Evolutionary conservation across 2,329 filamentous ascomycete genomes (phyloP), one percentile per base, ranked within the genome.

Genomic region (Colletotrichum filicis): DNA sequence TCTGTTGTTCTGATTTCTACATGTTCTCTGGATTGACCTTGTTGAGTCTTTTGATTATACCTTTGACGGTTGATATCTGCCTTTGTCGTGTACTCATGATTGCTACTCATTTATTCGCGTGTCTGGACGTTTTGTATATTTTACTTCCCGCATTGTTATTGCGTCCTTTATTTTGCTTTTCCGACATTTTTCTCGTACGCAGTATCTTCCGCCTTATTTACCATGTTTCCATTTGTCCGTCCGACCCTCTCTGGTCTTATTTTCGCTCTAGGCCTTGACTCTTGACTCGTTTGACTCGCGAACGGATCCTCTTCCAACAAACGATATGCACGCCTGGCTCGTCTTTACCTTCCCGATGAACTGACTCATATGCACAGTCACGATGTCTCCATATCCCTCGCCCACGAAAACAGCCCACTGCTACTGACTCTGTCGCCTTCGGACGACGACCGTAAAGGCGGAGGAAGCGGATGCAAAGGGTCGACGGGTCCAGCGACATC

Each of bases 331-430:
- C 37, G 52, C 66, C 37, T 59, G 56, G 57, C 24, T 56, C 56
- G 71, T 59, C 55, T 49, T 66, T 42, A 35, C 35, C 49, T 58
- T 52, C 62, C 42, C 32, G 12, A 52, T 46, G 28, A 37, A 72
- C 71, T 67, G 68, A 66, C 68, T 70, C 71, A 66, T 71, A 63
- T 35, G 57, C 57, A 55, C 59, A 88, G 87, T 26, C 80, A 85
- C 74, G 87, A 89, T 72, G 80, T 85, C 19, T 82, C 82, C 22
- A 87, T 89, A 71, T 84, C 87, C 2, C 77, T 88, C 24, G 84
- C 86, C 1, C 85, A 87, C 74, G 86, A 89, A 67, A 81, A 80
- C 4, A 76, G 82, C 9, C 85, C 86, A 1, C 79, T 80, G 30
- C 83, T 88, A 28, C 85, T 82, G 59, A 82, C 60, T 53, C 65